Evolutionary conservation across 164 flowering plant species (phyloP).

Genomic region (Nymphaea thermarum): DNA sequence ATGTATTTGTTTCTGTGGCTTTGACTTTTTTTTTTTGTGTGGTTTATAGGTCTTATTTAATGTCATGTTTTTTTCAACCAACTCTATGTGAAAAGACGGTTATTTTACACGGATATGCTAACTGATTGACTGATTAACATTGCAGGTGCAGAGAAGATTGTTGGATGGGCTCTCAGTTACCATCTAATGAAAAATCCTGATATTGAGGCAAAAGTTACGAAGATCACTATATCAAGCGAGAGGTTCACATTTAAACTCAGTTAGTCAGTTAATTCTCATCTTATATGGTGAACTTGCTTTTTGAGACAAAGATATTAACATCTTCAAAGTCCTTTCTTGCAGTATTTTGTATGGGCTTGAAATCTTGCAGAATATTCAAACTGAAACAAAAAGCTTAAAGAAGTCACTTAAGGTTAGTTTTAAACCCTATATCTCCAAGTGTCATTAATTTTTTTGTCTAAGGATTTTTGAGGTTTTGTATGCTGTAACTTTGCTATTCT

Average conservation of each 20-base stretch:
- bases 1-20: conserved; percentile 9
- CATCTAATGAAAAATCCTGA: conserved; percentile 59
- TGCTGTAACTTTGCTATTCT: neutral
- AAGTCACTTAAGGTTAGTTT: conserved; percentile 69
- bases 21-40: neutral
- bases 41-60: too few relatives aligned
- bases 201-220: conserved; percentile 32
- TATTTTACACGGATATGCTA: neutral
- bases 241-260: conserved; percentile 30
- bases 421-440: neutral
- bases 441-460: neutral
- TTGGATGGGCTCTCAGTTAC: conserved; percentile 83
- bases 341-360: conserved; percentile 68
- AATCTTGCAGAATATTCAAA: conserved; percentile 58
- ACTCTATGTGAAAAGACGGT: neutral
- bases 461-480: neutral
- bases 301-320: neutral
- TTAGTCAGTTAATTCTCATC: neutral
- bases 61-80: neutral
- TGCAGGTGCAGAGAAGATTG: conserved; percentile 64
- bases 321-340: conserved; percentile 12
- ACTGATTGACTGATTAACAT: neutral
- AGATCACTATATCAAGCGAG: conserved; percentile 53
- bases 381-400: conserved; percentile 57
- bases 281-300: neutral